Conservation (phyloP, 495 filamentous ascomycete species). For the Annulohypoxylon nitens region DNA sequence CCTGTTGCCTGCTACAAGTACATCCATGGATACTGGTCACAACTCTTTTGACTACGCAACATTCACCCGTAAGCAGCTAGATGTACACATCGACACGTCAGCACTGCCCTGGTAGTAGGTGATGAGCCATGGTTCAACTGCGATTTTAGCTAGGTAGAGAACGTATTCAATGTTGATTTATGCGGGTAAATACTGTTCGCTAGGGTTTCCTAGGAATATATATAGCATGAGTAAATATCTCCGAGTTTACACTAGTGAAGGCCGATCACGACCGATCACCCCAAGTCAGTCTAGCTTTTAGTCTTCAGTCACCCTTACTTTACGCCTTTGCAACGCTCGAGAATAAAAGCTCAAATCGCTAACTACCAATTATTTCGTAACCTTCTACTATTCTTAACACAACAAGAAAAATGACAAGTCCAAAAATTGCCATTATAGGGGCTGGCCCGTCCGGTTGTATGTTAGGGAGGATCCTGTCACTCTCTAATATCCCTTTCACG, state of each 20-base stretch:
- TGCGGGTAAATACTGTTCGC: not conserved
- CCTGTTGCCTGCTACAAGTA: no score
- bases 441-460: slow-evolving; percentile 68
- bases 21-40: not conserved
- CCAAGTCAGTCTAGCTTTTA: not conserved
- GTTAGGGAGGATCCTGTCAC: slow-evolving; percentile 66
- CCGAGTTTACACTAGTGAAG: not conserved
- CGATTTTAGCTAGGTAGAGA: not conserved
- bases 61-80: slow-evolving; percentile 14
- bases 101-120: not conserved
- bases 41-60: slow-evolving; percentile 6
- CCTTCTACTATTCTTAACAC: not conserved
- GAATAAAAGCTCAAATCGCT: not conserved
- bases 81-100: slow-evolving; percentile 22
- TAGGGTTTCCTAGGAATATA: not conserved
- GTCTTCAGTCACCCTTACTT: not conserved
- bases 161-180: not conserved
- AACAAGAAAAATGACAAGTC: slow-evolving; percentile 36
- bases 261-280: not conserved
- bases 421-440: slow-evolving; percentile 69
- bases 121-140: not conserved
- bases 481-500: slow-evolving; percentile 55
- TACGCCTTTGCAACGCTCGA: not conserved
- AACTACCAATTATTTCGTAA: not conserved
- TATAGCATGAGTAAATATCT: slow-evolving; percentile 9